Percentiles rank a stretch among this genome's conserved stretches.
Evolutionary conservation across 192 early-diverging fungal genomes (phyloP).

Genomic region (Coemansia sp.): DNA sequence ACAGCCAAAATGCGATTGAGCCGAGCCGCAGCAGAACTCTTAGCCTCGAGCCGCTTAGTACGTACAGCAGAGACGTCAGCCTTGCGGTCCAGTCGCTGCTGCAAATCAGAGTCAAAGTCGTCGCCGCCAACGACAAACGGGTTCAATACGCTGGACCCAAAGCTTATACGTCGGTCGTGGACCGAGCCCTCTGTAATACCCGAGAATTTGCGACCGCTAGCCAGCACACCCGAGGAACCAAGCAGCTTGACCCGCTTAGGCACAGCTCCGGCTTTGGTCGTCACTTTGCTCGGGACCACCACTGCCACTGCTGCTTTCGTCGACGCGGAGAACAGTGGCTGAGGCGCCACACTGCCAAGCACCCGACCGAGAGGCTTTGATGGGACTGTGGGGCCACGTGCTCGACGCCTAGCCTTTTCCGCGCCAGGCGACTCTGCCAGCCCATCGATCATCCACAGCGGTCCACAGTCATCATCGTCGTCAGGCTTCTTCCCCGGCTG

Average conservation of each 20-base stretch:
- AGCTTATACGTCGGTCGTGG: conserved; percentile 51
- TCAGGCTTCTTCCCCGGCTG: neutral
- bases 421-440: conserved; percentile 49
- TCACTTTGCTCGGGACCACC: neutral
- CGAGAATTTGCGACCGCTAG: neutral
- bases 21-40: conserved; percentile 37
- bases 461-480: conserved; percentile 28
- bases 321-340: neutral
- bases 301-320: neutral
- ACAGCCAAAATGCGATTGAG: conserved; percentile 20
- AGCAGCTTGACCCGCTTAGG: conserved; percentile 18
- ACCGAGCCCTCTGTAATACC: conserved; percentile 42
- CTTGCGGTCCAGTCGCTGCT: conserved; percentile 24
- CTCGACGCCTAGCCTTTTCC: conserved; percentile 44
- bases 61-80: neutral
- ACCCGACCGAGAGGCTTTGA: conserved; percentile 2
- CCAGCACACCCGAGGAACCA: conserved; percentile 11
- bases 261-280: neutral
- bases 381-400: neutral
- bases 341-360: neutral
- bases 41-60: conserved; percentile 24
- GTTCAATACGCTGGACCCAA: conserved; percentile 31
- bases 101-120: conserved; percentile 39
- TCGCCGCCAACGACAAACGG: conserved; percentile 44
- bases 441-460: conserved; percentile 42